phyloP scores from a whole-genome alignment of 768 basidiomycete genomes.

The Amanita inopinata region DNA sequence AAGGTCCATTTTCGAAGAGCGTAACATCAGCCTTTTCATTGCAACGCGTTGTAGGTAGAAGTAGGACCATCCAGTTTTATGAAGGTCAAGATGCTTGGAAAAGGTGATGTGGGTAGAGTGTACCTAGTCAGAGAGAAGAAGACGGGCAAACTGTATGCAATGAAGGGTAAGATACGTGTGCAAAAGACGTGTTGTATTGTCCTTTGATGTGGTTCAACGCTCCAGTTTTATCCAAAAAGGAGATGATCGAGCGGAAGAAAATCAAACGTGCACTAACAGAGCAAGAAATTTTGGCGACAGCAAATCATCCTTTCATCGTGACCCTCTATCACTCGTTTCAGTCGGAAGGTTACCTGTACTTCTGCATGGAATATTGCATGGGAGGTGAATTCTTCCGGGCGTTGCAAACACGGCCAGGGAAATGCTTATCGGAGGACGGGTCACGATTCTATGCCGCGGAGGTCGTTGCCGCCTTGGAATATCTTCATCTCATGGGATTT shows the following conservation, averaged over 20 bases:
- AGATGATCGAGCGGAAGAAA: conserved; percentile 99
- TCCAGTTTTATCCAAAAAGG: conserved; percentile 93
- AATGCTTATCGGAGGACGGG: conserved; percentile 91
- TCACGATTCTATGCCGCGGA: conserved; percentile 98
- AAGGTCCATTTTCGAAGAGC: conserved; percentile 19
- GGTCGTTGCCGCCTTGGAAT: conserved; percentile 95
- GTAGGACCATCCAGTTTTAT: conserved; percentile 90
- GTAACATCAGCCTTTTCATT: conserved; percentile 9
- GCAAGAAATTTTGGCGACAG: conserved; percentile 96
- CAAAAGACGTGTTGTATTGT: conserved; percentile 16
- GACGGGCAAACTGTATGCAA: conserved; percentile 89
- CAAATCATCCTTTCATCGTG: conserved; percentile 99
- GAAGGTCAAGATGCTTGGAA: conserved; percentile 97
- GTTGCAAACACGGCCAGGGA: conserved; percentile 91
- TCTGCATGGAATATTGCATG: conserved; percentile 99
- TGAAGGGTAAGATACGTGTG: conserved; percentile 99
- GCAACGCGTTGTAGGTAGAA: conserved; percentile 55
- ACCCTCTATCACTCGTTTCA: conserved; percentile 99
- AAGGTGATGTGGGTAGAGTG: conserved; percentile 97
- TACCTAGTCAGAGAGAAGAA: conserved; percentile 99
- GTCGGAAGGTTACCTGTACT: conserved; percentile 94
- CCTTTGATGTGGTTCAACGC: conserved; percentile 27
- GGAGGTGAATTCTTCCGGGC: conserved; percentile 99
- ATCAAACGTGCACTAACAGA: conserved; percentile 98
- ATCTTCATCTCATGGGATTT: conserved; percentile 98